Conservation (phyloP, 306 rosid species). For the Herpetospermum pedunculosum region DNA sequence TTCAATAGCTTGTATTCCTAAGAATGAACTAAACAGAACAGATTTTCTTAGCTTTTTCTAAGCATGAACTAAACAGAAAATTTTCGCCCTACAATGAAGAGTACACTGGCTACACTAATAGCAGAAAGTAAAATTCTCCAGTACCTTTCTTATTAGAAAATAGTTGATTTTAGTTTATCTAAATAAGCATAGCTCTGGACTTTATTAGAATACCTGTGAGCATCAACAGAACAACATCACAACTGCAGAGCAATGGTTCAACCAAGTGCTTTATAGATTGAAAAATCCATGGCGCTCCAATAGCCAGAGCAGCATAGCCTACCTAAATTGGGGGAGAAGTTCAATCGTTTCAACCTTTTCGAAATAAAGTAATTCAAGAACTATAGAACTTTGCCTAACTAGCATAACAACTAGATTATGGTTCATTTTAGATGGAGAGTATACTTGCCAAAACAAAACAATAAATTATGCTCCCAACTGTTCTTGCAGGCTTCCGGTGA, state of each 20-base stretch:
- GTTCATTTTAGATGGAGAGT: neutral
- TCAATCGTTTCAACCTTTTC: neutral
- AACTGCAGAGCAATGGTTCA: constrained; percentile 69
- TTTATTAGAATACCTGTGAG: constrained; percentile 50
- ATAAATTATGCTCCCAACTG: constrained; percentile 71
- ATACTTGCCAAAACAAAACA: constrained; percentile 57
- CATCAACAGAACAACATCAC: constrained; percentile 63
- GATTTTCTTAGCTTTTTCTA: no score
- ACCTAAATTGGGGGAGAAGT: constrained; percentile 41
- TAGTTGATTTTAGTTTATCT: neutral
- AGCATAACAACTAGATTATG: neutral
- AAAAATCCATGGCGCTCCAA: constrained; percentile 72
- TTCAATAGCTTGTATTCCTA: neutral
- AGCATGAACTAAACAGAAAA: no score
- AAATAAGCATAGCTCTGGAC: neutral
- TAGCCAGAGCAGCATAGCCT: constrained; percentile 59
- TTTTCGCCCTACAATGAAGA: no score
- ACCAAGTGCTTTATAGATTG: constrained; percentile 27
- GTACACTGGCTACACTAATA: neutral
- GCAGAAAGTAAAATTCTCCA: neutral
- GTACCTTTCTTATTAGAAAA: neutral
- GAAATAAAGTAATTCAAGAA: neutral
- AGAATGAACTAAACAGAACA: neutral
- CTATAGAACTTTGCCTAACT: neutral
- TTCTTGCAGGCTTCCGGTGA: constrained; percentile 72